Conservation (phyloP, 1,284 basidiomycete genomes). For the Trichosporon inkin region DNA sequence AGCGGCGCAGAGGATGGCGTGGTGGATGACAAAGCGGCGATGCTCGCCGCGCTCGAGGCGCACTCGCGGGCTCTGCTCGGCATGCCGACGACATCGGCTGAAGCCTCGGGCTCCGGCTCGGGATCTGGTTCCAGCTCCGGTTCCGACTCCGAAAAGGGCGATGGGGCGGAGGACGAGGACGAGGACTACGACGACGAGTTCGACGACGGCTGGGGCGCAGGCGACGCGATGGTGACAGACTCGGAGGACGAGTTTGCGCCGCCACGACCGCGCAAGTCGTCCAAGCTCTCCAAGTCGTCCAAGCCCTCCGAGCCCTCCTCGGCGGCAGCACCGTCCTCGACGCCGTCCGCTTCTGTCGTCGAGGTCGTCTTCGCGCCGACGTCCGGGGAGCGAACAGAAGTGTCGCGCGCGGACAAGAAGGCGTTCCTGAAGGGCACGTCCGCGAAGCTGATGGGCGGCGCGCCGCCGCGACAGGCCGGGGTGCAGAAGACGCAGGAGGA, state of each 20-base stretch:
- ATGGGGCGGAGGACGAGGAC: constrained; percentile 23
- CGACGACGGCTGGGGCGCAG: constrained; percentile 46
- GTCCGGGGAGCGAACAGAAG: neutral
- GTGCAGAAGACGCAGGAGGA: constrained; percentile 25
- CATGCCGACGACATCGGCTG: constrained; percentile 13
- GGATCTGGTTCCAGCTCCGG: constrained; percentile 4
- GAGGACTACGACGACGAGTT: constrained; percentile 34
- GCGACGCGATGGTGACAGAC: constrained; percentile 39
- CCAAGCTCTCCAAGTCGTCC: constrained; percentile 10
- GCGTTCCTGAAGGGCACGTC: constrained; percentile 47
- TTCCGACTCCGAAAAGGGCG: constrained; percentile 21
- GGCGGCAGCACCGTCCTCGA: neutral
- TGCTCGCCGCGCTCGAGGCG: constrained; percentile 48
- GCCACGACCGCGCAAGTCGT: neutral
- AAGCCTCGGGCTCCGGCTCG: constrained; percentile 11
- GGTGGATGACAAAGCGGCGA: constrained; percentile 29
- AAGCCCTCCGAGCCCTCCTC: neutral
- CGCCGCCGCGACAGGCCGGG: constrained; percentile 24
- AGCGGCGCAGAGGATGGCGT: constrained; percentile 26
- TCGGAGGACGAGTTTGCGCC: constrained; percentile 38
- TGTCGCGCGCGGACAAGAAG: constrained; percentile 42
- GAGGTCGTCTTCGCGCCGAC: constrained; percentile 45
- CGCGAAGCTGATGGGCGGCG: constrained; percentile 46
- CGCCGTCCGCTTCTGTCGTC: constrained; percentile 22
- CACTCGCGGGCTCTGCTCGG: constrained; percentile 46